These are phyloP conservation scores for Bjerkandera adusta DNA, from an alignment of 1,284 basidiomycete species.

Conservation along the genomic window DNA sequence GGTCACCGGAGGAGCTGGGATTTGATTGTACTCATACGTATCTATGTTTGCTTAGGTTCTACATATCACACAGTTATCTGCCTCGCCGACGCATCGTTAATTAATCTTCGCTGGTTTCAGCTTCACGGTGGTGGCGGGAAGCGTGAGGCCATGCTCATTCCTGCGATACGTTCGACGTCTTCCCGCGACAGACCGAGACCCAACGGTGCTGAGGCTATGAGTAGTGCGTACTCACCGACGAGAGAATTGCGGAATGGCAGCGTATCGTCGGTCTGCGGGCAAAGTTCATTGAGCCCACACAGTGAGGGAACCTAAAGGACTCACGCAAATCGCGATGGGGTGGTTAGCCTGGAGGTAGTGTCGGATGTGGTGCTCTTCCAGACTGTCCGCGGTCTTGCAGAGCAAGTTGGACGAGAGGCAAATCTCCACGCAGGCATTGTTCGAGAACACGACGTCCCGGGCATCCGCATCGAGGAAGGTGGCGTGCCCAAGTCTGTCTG, in stretches of 20 bases:
- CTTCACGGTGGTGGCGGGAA: too few species aligned
- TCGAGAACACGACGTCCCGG: slow-evolving; percentile 51
- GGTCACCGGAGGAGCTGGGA: slow-evolving; percentile 75
- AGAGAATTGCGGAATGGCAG: slow-evolving; percentile 75
- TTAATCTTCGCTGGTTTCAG: too few species aligned
- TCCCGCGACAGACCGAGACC: slow-evolving; percentile 64
- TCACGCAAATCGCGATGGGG: slow-evolving; percentile 74
- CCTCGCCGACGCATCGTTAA: too few species aligned
- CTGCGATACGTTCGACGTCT: slow-evolving; percentile 55
- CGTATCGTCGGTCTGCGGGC: slow-evolving; percentile 72
- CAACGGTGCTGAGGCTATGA: slow-evolving; percentile 63
- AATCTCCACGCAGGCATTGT: slow-evolving; percentile 72
- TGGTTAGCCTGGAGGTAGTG: slow-evolving; percentile 64
- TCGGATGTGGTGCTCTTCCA: slow-evolving; percentile 71
- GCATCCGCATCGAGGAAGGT: slow-evolving; percentile 72
- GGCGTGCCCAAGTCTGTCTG: slow-evolving; percentile 77
- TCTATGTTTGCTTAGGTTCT: too few species aligned
- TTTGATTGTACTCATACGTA: slow-evolving; percentile 35
- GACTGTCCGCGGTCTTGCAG: slow-evolving; percentile 64
- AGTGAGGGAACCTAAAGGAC: slow-evolving; percentile 27
- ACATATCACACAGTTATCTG: too few species aligned
- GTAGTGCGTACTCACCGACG: slow-evolving; percentile 72
- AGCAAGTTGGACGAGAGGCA: slow-evolving; percentile 81
- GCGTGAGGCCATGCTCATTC: slow-evolving; percentile 56
- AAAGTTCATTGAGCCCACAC: not conserved